Conservation (phyloP, 495 filamentous ascomycete genomes). For the Aeminium ludgeri region DNA sequence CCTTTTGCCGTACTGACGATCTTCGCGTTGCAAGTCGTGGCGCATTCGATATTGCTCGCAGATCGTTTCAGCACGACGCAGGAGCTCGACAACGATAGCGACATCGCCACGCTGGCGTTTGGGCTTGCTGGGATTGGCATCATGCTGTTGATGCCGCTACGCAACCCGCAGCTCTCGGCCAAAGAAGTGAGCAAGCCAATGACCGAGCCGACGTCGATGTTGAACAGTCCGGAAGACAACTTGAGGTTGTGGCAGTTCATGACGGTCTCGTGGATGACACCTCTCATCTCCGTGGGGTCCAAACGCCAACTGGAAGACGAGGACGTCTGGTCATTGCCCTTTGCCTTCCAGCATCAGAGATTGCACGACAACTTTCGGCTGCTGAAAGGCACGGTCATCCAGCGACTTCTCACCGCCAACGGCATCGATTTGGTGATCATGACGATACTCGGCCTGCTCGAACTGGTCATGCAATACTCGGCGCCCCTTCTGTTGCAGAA, state of each 20-base stretch:
- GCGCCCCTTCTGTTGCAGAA: constrained; percentile 54
- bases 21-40: constrained; percentile 1
- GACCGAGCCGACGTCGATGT: constrained; percentile 36
- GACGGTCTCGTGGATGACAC: constrained; percentile 66
- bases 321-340: constrained; percentile 61
- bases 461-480: constrained; percentile 44
- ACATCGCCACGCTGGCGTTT: constrained; percentile 15
- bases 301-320: constrained; percentile 49
- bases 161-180: constrained; percentile 39
- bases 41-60: constrained; percentile 2
- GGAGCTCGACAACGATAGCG: not conserved
- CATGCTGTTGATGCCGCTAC: constrained; percentile 56
- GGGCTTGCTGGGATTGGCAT: constrained; percentile 31
- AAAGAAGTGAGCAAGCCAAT: constrained; percentile 45
- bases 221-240: constrained; percentile 69
- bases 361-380: constrained; percentile 57
- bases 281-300: constrained; percentile 47
- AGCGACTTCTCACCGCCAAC: constrained; percentile 53
- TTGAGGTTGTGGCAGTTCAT: constrained; percentile 66
- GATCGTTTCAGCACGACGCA: not conserved
- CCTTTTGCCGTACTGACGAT: constrained; percentile 8
- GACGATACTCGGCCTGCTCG: constrained; percentile 39
- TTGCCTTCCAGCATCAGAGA: constrained; percentile 57
- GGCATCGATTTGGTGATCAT: constrained; percentile 57
- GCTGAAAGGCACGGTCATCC: constrained; percentile 52